Conservation (phyloP, 2,329 filamentous ascomycete species). For the Alternaria gaisen region DNA sequence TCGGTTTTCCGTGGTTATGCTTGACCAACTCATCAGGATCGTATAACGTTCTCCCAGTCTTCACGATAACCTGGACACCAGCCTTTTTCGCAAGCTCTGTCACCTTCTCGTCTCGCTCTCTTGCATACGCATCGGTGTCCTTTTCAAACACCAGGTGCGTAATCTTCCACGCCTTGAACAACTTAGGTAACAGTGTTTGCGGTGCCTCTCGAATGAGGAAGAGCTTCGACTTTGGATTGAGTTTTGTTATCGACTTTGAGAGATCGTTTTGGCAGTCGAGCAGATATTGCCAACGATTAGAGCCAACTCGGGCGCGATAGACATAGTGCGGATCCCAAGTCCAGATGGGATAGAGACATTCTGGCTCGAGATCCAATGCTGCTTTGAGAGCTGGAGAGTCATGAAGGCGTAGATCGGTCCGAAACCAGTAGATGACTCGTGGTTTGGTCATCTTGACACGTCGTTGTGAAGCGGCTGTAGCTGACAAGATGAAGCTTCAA, state of each 20-base stretch:
- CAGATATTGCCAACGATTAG: constrained; percentile 77
- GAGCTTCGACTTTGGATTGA: constrained; percentile 76
- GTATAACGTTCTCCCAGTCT: constrained; percentile 74
- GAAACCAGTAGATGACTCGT: constrained; percentile 79
- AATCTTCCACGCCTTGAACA: constrained; percentile 77
- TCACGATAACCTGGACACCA: constrained; percentile 73
- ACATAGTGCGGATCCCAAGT: constrained; percentile 86
- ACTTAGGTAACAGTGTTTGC: constrained; percentile 74
- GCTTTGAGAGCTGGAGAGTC: constrained; percentile 78
- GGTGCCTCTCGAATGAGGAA: constrained; percentile 77
- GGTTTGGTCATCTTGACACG: constrained; percentile 49
- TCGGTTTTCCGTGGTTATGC: constrained; percentile 72
- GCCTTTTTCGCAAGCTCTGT: constrained; percentile 67
- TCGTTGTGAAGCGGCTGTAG: not conserved
- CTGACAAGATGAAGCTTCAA: not conserved
- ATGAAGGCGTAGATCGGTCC: constrained; percentile 79
- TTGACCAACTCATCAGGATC: constrained; percentile 75
- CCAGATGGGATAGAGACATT: constrained; percentile 77
- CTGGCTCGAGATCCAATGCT: constrained; percentile 73
- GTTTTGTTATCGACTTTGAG: constrained; percentile 69
- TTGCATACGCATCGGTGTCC: constrained; percentile 77
- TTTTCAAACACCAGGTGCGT: constrained; percentile 82
- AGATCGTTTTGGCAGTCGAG: constrained; percentile 78
- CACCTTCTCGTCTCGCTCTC: constrained; percentile 69
- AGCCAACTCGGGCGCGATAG: constrained; percentile 72